Evolutionary conservation across 176 grass and related monocot species (phyloP).

Genomic region (Oropetium thomaeum): DNA sequence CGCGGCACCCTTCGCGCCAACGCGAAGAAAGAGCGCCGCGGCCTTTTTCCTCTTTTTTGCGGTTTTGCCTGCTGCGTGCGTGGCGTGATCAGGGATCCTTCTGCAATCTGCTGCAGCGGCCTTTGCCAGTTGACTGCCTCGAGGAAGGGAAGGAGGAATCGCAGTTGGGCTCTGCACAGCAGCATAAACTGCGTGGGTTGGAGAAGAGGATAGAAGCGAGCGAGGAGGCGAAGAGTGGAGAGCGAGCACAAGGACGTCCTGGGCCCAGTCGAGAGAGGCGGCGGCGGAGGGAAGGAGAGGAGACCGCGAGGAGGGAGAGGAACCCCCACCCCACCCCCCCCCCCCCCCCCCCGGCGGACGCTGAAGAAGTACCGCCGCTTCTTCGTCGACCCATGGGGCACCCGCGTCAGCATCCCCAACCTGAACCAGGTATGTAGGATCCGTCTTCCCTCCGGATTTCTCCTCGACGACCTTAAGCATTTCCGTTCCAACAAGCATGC

Average conservation of each 20-base stretch:
- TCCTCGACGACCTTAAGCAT: not conserved
- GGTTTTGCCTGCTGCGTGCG: too few relatives aligned
- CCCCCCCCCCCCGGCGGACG: slow-evolving; percentile 15
- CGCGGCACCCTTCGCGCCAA: not conserved
- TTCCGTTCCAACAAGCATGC: not conserved
- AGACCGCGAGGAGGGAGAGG: not conserved
- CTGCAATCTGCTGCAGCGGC: not conserved
- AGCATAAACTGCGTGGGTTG: not conserved
- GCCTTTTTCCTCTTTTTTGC: not conserved
- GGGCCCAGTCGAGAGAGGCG: not conserved
- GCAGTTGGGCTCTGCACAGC: not conserved
- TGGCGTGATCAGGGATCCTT: not conserved
- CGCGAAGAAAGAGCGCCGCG: not conserved
- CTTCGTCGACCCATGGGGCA: slow-evolving; percentile 34
- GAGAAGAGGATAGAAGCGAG: not conserved
- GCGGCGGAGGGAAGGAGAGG: not conserved
- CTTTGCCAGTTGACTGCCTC: not conserved
- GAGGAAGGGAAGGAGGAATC: not conserved
- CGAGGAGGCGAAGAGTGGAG: not conserved
- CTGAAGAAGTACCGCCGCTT: slow-evolving; percentile 57
- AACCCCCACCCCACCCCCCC: too few relatives aligned
- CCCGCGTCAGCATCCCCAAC: slow-evolving; percentile 26
- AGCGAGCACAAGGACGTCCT: not conserved
- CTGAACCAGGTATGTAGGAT: slow-evolving; percentile 46
- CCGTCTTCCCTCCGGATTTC: not conserved